A percentile compares a stretch with the other conserved stretches of the same genome.
Evolutionary conservation across 2,329 filamentous ascomycete species (phyloP).

Genomic region (Neocucurbitaria cava): DNA sequence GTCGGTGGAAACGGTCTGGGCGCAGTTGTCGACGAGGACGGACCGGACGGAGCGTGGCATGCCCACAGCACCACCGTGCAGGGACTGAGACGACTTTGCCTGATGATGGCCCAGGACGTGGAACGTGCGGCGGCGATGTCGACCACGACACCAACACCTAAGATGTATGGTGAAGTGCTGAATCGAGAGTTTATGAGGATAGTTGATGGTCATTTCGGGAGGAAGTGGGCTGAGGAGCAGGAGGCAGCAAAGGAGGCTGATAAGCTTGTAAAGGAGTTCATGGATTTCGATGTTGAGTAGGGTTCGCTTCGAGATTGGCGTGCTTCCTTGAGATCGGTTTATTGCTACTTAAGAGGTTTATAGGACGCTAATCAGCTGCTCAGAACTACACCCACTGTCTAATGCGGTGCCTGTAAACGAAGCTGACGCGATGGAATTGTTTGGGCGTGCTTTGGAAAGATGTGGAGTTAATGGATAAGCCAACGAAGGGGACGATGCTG

Average conservation of each 20-base stretch:
- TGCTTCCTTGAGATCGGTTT: not conserved
- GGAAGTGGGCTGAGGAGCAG: not conserved
- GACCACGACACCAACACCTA: too few relatives aligned
- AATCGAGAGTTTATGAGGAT: not conserved
- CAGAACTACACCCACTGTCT: too few relatives aligned
- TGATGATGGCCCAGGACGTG: not conserved
- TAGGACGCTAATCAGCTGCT: not conserved
- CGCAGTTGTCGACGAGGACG: too few relatives aligned
- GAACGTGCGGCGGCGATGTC: too few relatives aligned
- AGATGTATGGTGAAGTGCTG: not conserved
- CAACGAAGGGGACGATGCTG: too few relatives aligned
- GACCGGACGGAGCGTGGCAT: not conserved
- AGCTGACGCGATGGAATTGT: too few relatives aligned
- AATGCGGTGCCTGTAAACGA: too few relatives aligned
- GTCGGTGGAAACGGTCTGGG: not conserved
- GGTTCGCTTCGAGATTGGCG: not conserved
- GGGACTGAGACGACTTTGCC: not conserved
- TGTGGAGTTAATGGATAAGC: too few relatives aligned
- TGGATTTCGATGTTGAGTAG: conserved; percentile 4
- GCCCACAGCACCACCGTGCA: conserved; percentile 2
- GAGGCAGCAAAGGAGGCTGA: not conserved
- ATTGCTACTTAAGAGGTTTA: not conserved
- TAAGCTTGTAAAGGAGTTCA: conserved; percentile 8
- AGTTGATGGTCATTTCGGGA: not conserved
- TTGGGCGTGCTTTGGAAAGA: too few relatives aligned